Evolutionary conservation across 345 rosid species (phyloP).

Genomic region (Alliaria petiolata): DNA sequence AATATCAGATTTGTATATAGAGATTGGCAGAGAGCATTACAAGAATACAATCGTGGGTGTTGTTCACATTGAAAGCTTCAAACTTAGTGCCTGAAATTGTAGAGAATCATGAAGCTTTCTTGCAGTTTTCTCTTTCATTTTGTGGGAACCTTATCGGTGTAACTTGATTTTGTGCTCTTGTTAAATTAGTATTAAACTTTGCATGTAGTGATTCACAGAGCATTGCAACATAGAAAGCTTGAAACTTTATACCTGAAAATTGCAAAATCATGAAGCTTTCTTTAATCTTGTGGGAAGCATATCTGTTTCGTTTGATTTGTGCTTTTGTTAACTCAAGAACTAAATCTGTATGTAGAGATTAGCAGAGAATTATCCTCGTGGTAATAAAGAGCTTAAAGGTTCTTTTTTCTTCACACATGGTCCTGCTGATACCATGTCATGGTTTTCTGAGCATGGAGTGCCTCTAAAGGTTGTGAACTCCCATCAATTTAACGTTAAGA

Average conservation of each 20-base stretch:
- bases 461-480: constrained; percentile 60
- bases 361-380: constrained; percentile 89
- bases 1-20: no score
- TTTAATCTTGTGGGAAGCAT: neutral
- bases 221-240: constrained; percentile 29
- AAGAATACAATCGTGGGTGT: constrained; percentile 27
- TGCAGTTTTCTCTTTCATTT: neutral
- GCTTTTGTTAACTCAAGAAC: neutral
- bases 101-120: neutral
- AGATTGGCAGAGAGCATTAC: neutral
- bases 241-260: neutral
- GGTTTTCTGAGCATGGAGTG: constrained; percentile 86
- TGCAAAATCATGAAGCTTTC: neutral
- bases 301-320: neutral
- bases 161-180: neutral
- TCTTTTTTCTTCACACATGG: constrained; percentile 78
- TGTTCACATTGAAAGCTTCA: neutral
- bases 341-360: constrained; percentile 43
- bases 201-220: neutral
- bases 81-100: neutral
- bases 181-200: neutral
- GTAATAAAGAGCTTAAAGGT: constrained; percentile 80
- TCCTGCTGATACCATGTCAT: constrained; percentile 82
- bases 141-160: neutral
- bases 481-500: neutral